phyloP scores from a whole-genome alignment of 2,329 filamentous ascomycete genomes.

The Nothomitra cinnamomea region DNA sequence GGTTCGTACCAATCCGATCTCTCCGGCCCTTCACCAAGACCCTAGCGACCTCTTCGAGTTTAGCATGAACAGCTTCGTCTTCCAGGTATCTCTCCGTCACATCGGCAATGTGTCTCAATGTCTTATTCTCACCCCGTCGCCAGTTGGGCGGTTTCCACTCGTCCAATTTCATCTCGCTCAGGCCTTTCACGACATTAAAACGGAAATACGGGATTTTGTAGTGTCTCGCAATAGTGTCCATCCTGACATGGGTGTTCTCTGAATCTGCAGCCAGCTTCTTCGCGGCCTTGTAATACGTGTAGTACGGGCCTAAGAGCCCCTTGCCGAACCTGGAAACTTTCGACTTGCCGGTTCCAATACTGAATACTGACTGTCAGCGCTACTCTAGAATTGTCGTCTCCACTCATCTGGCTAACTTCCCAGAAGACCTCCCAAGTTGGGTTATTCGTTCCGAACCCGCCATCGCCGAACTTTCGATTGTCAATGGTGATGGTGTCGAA shows the following conservation, averaged over 20 bases:
- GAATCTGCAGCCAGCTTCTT: not conserved
- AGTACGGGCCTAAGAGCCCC: not conserved
- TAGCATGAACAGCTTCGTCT: not conserved
- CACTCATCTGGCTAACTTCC: not conserved
- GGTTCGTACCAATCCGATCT: not conserved
- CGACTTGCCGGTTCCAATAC: not conserved
- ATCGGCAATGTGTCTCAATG: not conserved
- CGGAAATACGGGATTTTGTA: not conserved
- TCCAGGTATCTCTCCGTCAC: not conserved
- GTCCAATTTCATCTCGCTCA: not conserved
- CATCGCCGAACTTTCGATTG: not conserved
- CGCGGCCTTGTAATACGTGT: not conserved
- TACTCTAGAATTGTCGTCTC: not conserved
- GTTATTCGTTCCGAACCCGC: constrained; percentile 2
- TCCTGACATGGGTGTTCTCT: not conserved
- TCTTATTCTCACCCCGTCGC: not conserved
- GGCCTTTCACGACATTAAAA: not conserved
- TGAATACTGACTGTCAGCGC: not conserved
- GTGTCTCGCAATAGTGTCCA: not conserved
- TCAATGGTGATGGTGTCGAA: not conserved
- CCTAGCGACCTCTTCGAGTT: not conserved
- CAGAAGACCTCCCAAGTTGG: not conserved
- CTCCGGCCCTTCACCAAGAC: not conserved
- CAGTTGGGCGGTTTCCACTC: not conserved
- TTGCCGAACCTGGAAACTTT: not conserved